phyloP scores from a whole-genome alignment of 345 rosid species.

The Salix dunnii region DNA sequence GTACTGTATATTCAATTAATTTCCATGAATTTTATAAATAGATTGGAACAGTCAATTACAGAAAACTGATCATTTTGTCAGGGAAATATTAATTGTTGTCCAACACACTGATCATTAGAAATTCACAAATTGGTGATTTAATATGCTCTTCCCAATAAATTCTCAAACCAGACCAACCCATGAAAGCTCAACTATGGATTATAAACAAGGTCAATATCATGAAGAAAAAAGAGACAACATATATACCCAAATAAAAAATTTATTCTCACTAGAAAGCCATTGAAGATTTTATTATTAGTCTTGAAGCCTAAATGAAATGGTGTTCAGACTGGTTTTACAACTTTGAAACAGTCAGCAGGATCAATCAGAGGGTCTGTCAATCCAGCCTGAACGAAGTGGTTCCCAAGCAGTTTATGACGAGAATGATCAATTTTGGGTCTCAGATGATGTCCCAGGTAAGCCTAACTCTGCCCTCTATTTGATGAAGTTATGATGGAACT shows the following conservation, averaged over 20 bases:
- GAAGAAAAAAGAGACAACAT: not conserved
- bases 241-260: not conserved
- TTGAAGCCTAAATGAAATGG: not conserved
- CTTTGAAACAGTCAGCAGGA: constrained; percentile 54
- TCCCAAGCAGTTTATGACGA: constrained; percentile 47
- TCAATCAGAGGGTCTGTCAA: constrained; percentile 43
- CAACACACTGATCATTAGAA: constrained; percentile 20
- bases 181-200: not conserved
- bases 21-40: not conserved
- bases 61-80: not conserved
- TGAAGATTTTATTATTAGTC: not conserved
- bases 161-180: constrained; percentile 17
- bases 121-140: constrained; percentile 18
- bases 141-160: constrained; percentile 20
- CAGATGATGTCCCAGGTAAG: constrained; percentile 74
- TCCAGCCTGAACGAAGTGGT: constrained; percentile 40
- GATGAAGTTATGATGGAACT: constrained; percentile 4
- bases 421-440: constrained; percentile 69
- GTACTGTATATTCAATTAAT: not conserved
- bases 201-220: not conserved
- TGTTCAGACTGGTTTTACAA: not conserved
- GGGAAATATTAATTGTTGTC: not conserved
- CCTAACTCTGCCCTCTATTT: not conserved
- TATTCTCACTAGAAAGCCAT: not conserved
- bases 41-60: not conserved